Evolutionary conservation across 2,329 filamentous ascomycete species (phyloP).

Genomic region (Colletotrichum spinosum): DNA sequence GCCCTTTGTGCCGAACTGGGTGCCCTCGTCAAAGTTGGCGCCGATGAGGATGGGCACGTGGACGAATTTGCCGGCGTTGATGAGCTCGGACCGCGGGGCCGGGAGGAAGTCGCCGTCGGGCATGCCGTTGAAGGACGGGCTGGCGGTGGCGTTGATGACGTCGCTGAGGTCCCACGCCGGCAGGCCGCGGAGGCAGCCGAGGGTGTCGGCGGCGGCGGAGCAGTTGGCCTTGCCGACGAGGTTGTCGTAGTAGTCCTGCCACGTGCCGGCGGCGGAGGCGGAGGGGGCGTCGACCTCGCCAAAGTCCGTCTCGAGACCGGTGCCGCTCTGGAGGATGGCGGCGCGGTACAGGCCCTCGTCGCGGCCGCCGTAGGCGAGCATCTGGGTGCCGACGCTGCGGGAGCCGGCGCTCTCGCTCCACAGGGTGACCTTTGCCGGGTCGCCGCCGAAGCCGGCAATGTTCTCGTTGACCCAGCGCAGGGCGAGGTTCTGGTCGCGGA

Average conservation of each 20-base stretch:
- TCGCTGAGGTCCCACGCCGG: slow-evolving; percentile 45
- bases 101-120: slow-evolving; percentile 57
- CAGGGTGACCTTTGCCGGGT: slow-evolving; percentile 59
- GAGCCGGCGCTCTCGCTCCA: slow-evolving; percentile 67
- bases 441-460: slow-evolving; percentile 61
- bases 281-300: slow-evolving; percentile 40
- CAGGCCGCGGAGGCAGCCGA: slow-evolving; percentile 47
- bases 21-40: slow-evolving; percentile 74
- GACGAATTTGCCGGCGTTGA: slow-evolving; percentile 69
- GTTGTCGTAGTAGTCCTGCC: slow-evolving; percentile 36
- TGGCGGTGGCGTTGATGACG: slow-evolving; percentile 44
- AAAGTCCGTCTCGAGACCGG: slow-evolving; percentile 51
- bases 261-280: slow-evolving; percentile 32
- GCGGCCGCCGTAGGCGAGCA: slow-evolving; percentile 63
- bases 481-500: slow-evolving; percentile 62
- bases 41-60: slow-evolving; percentile 73
- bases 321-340: slow-evolving; percentile 63
- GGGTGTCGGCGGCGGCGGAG: slow-evolving; percentile 38
- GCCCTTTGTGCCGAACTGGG: slow-evolving; percentile 62
- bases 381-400: slow-evolving; percentile 60
- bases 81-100: slow-evolving; percentile 58
- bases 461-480: slow-evolving; percentile 63
- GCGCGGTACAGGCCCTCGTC: slow-evolving; percentile 66
- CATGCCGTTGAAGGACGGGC: slow-evolving; percentile 40
- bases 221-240: slow-evolving; percentile 38